Base-by-base conservation (phyloP, 371 early-diverging fungal genomes). In the Mortierella sp. region DNA sequence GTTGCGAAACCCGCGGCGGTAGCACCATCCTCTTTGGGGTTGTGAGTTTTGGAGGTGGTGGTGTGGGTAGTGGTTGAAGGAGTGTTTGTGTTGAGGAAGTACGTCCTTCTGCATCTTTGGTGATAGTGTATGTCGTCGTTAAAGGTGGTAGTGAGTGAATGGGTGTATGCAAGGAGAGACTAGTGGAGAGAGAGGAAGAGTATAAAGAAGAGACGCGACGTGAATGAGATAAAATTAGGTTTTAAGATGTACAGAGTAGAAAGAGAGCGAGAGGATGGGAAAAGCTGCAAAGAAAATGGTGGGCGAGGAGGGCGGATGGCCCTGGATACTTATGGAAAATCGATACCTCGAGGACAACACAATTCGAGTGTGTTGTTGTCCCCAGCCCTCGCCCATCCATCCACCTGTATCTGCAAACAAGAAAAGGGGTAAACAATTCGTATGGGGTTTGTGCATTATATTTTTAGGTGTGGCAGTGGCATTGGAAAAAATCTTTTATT, bases 391-490 rank as follows among this genome's bases (percentile, higher is more conserved):
- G n/a, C 27, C 56, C 58, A 58, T 58, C 56, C 60, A 60, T 32
- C 18, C 32, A 5, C 32, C 60, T 60, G 60, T 32, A 11, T 60
- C 60, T 16, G 16, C 18, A 32, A 16, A 32, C 32, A 60, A 32
- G 35, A 60, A 60, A 60, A 16, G 35, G 60, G 32, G 12, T 1
- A 32, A 29, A 29, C 12, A 14, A 14, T 4, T 60, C 16, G 32
- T 32, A 60, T 60, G 32, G 60, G 60, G 32, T 32, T 60, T 32
- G 16, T 60, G 60, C 60, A n/a, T 11, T 32, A 5, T 60, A 32
- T 32, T 60, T 60, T 60, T 60, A 60, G 60, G 35, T 60, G 60
- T 60, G 60, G 60, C 60, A 60, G 60, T 60, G 60, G 60, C 55
- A n/a, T 0, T 21, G 51, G 5, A 21, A 16, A 18, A 21, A 51